Conservation (phyloP, 495 filamentous ascomycete genomes). For the Chaetomium fimeti region DNA sequence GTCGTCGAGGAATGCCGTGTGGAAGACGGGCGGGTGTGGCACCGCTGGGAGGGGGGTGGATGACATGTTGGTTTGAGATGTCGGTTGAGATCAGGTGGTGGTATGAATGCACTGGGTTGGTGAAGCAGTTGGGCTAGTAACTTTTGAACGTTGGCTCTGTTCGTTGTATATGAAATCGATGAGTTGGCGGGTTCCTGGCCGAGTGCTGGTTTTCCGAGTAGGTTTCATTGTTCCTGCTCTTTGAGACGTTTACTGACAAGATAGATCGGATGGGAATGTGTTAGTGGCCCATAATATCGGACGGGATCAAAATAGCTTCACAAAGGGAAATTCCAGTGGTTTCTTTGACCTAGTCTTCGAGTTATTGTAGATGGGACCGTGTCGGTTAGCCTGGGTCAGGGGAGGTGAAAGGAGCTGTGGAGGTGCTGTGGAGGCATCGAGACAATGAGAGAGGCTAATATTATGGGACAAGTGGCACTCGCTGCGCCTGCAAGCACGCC, state of each 20-base stretch:
- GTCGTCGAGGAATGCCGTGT: not conserved
- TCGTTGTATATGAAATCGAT: not conserved
- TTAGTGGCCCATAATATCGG: not conserved
- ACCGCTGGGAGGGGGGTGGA: not conserved
- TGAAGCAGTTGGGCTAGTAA: not conserved
- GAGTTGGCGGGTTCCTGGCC: not conserved
- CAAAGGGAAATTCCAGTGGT: not conserved
- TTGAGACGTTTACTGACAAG: not conserved
- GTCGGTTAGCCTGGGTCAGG: not conserved
- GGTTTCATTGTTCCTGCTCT: slow-evolving; percentile 1
- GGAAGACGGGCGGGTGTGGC: not conserved
- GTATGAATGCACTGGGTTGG: not conserved
- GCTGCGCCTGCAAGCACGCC: not conserved
- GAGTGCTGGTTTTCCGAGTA: not conserved
- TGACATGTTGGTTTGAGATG: not conserved
- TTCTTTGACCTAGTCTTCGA: no score
- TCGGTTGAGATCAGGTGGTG: not conserved
- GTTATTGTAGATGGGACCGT: no score
- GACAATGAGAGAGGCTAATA: not conserved
- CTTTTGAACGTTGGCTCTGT: not conserved
- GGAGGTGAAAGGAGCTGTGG: not conserved
- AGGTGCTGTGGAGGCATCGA: not conserved
- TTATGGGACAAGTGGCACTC: not conserved
- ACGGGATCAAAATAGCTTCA: not conserved
- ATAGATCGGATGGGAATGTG: not conserved